Evolutionary conservation across 768 basidiomycete genomes (phyloP), one percentile per base, ranked within the genome.

Genomic region (Infundibulicybe gibba): DNA sequence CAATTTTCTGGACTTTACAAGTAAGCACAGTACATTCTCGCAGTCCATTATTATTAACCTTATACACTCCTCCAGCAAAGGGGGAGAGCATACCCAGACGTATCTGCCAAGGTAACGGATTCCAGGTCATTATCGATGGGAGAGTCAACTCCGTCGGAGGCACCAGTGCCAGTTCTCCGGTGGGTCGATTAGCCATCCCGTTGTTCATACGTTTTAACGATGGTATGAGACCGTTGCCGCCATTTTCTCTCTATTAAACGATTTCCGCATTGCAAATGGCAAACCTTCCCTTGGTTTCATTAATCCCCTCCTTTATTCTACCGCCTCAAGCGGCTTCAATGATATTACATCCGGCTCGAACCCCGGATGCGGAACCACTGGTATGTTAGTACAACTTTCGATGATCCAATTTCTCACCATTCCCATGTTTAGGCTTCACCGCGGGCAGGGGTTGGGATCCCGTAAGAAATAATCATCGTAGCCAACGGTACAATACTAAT

Each of bases 321-420:
- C 53, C 6, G 71, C 71, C 20, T 45, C 66, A 8, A 51, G 51
- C 2, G 73, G 78, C 57, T 75, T 83, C 59, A 77, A 77, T 40
- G 81, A 83, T 52, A 83, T 87, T 51, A 71, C 65, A 0, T 76
- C 76, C 11, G 84, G 83, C 6, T 69, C 70, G 2, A 85, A 85
- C 57, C 81, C 83, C 2, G 84, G 83, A 14, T 87, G 85, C 52
- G 71, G 73, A 0, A 79, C 74, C 3, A 60, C 63, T 41, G 81
- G 82, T 67, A 62, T 62, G 61, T 52, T 32, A 40, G 16, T 35
- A 40, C 25, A 19, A 11, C 48, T 41, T 15, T 37, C 15, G 32
- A 37, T 16, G 32, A 41, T 17, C 50, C 32, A 39, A 39, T 31
- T 32, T 44, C n/a, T 42, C 14, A 17, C 4, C 40, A 17, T 20